Evolutionary conservation across 139 green algal genomes (phyloP).

Genomic region (Nannochloris sp.): DNA sequence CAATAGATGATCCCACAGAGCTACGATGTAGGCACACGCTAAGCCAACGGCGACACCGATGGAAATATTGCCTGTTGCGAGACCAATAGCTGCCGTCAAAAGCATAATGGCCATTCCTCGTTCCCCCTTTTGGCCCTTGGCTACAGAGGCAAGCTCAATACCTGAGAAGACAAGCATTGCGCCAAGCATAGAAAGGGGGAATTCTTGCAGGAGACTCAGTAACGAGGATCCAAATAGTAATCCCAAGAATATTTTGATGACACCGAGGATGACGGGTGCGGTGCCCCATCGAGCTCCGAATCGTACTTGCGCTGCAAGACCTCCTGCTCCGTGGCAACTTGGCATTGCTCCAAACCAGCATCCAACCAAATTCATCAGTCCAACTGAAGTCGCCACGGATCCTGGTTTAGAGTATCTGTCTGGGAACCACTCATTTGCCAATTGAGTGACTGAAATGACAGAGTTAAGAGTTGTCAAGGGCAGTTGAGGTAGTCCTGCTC

Average conservation of each 20-base stretch:
- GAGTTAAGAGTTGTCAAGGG: constrained; percentile 65
- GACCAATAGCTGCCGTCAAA: constrained; percentile 47
- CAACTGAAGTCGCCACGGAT: constrained; percentile 49
- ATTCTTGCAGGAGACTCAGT: constrained; percentile 40
- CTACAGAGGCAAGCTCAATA: constrained; percentile 45
- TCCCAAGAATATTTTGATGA: constrained; percentile 52
- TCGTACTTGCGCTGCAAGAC: constrained; percentile 61
- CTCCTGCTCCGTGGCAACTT: constrained; percentile 66
- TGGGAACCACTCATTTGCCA: constrained; percentile 55
- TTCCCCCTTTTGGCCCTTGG: constrained; percentile 14
- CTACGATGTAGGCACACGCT: not conserved
- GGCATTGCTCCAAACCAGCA: constrained; percentile 71
- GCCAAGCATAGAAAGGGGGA: constrained; percentile 50
- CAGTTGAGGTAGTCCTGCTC: constrained; percentile 35
- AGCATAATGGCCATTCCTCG: constrained; percentile 48
- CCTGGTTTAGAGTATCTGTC: constrained; percentile 11
- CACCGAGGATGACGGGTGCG: constrained; percentile 59
- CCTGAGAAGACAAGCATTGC: constrained; percentile 51
- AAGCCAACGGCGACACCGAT: constrained; percentile 45
- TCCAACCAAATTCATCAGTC: constrained; percentile 62
- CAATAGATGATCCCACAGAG: not conserved
- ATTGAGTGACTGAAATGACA: constrained; percentile 61
- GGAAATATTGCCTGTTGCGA: constrained; percentile 44
- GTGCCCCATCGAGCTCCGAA: constrained; percentile 60
- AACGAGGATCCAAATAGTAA: constrained; percentile 56